Evolutionary conservation across 306 rosid species (phyloP).

Genomic region (Ziziphus jujuba): DNA sequence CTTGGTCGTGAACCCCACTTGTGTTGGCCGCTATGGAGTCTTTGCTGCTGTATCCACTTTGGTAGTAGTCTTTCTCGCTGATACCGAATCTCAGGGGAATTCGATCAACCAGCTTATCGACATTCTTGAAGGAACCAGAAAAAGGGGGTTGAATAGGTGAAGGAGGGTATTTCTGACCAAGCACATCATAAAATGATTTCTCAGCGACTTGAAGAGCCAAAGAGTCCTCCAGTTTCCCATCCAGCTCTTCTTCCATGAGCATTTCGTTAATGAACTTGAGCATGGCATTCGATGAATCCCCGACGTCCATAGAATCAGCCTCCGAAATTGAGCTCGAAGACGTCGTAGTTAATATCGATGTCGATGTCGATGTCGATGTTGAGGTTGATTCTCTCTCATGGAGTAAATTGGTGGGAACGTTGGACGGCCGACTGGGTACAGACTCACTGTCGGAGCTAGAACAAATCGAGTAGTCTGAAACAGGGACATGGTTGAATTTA

Average conservation of each 20-base stretch:
- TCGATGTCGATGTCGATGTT: no score
- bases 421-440: neutral
- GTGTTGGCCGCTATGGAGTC: constrained; percentile 21
- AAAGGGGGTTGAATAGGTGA: constrained; percentile 8
- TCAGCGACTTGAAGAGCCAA: constrained; percentile 37
- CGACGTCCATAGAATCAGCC: constrained; percentile 25
- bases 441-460: neutral
- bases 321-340: constrained; percentile 31
- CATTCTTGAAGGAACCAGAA: constrained; percentile 19
- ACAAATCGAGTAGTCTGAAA: constrained; percentile 25
- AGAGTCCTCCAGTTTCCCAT: constrained; percentile 22
- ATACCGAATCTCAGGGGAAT: neutral
- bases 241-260: constrained; percentile 37
- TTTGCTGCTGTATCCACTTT: constrained; percentile 9
- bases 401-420: constrained; percentile 20
- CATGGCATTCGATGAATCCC: constrained; percentile 23
- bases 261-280: constrained; percentile 33
- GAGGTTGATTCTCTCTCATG: constrained; percentile 16
- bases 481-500: constrained; percentile 36
- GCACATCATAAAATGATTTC: constrained; percentile 32
- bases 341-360: neutral
- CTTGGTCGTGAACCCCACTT: constrained; percentile 17
- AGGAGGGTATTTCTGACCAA: constrained; percentile 26
- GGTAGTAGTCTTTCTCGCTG: no score
- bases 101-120: constrained; percentile 23